Evolutionary conservation across 108 stramenopile species (phyloP), one percentile per base, ranked within the genome.

Genomic region (Fragilaria crotonensis): DNA sequence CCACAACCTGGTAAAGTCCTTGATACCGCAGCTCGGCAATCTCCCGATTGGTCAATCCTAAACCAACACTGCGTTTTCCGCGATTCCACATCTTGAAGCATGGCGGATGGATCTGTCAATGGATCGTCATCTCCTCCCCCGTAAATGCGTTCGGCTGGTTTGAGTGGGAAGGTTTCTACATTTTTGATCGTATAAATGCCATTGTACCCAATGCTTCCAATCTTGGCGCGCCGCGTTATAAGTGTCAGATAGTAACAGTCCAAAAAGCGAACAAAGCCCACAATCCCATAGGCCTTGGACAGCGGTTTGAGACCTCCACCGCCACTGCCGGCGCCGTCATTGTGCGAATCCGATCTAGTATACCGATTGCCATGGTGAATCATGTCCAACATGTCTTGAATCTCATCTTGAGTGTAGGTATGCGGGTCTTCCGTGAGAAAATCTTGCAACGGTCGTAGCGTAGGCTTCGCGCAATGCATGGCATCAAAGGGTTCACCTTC

Each of bases 201-300:
- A 72, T 97, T 94, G 41, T 91, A 95, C 33, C 93, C 96, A 45
- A 99, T 85, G 29, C 79, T 84, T 2, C 98, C 98, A n/a, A 95
- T 93, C 68, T 97, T 90, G 46, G 80, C 75, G 36, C 94, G 80
- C 56, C 92, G 86, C 30, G 98, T 97, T 31, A 99, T 95, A 41
- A 99, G 63, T n/a, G 89, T 94, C 49, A 97, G 70, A 68, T 99
- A 97, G 76, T 95, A 99, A 71, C 95, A 96, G 65, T 96, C 94
- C 59, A 99, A 64, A 64, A 96, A 96, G n/a, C 88, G 83, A 31
- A 95, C 76, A 59, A 95, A 93, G 20, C 96, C 96, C 0, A 94
- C 81, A 52, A 96, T 84, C 45, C 93, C 93, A 53, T 90, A 90
- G 2, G 87, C 93, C 52, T 80, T 87, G 47, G 77, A 83, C 56